These are phyloP conservation scores for Epichloe baconii DNA, from an alignment of 2,329 filamentous ascomycete species.

Conservation along the genomic window DNA sequence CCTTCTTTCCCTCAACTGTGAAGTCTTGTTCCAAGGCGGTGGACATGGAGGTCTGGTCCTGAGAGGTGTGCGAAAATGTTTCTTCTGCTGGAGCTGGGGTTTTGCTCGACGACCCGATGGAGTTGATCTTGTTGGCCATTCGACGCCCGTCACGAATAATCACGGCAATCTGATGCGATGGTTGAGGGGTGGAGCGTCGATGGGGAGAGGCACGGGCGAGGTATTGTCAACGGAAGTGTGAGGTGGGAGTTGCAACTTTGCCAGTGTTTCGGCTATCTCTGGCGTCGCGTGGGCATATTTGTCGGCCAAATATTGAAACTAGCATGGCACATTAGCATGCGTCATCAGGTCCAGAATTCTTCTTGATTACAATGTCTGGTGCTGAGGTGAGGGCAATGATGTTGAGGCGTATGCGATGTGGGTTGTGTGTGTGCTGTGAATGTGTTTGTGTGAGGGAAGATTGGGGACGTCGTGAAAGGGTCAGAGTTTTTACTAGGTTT, in stretches of 20 bases:
- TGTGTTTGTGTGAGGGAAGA: slow-evolving; percentile 1
- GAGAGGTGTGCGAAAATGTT: slow-evolving; percentile 30
- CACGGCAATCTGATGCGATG: slow-evolving; percentile 44
- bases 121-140: slow-evolving; percentile 40
- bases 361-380: not conserved
- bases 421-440: not conserved
- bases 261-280: slow-evolving; percentile 53
- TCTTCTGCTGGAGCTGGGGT: slow-evolving; percentile 35
- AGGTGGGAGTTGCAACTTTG: slow-evolving; percentile 53
- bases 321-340: slow-evolving; percentile 13
- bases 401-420: not conserved
- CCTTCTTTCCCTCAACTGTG: slow-evolving; percentile 66
- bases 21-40: slow-evolving; percentile 77
- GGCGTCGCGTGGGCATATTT: slow-evolving; percentile 53
- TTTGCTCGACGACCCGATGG: slow-evolving; percentile 36
- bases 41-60: slow-evolving; percentile 43
- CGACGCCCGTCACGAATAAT: slow-evolving; percentile 52
- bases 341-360: not conserved
- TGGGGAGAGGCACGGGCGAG: slow-evolving; percentile 39
- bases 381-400: not conserved
- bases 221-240: slow-evolving; percentile 34
- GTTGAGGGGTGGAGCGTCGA: slow-evolving; percentile 29
- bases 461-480: slow-evolving; percentile 9
- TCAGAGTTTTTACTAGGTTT: slow-evolving; percentile 24
- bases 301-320: slow-evolving; percentile 54